phyloP scores from a whole-genome alignment of 495 filamentous ascomycete species.

The Astrothelium macrocarpum region DNA sequence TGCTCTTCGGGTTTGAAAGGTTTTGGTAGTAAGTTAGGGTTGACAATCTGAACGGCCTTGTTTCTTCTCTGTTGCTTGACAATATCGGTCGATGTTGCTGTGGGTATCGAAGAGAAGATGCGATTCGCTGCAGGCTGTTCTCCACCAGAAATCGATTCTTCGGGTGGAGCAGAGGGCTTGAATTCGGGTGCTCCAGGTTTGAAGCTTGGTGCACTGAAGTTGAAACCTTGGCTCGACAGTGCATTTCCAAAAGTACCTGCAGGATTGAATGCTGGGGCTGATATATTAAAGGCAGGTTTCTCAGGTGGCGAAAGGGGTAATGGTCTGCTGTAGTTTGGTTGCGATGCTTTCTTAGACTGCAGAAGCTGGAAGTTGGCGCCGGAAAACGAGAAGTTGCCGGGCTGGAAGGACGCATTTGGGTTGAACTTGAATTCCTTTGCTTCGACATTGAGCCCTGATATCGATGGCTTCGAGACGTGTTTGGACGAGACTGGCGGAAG shows the following conservation, averaged over 20 bases:
- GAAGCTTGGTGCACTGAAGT: conserved; percentile 66
- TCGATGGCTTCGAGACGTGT: not conserved
- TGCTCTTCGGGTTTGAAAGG: conserved; percentile 27
- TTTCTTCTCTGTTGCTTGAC: conserved; percentile 56
- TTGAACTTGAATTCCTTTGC: conserved; percentile 84
- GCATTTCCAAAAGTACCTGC: not conserved
- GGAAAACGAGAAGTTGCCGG: conserved; percentile 48
- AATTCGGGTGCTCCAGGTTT: conserved; percentile 76
- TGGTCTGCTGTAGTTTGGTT: conserved; percentile 20
- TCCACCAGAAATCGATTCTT: not conserved
- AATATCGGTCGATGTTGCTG: conserved; percentile 59
- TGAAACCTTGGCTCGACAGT: conserved; percentile 18
- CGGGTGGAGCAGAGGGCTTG: conserved; percentile 42
- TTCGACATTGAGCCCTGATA: conserved; percentile 71
- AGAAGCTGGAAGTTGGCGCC: conserved; percentile 44
- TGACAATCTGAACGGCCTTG: conserved; percentile 74
- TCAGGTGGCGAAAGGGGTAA: conserved; percentile 23
- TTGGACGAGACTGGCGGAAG: not conserved
- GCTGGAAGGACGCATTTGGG: conserved; percentile 51
- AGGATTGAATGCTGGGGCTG: conserved; percentile 64
- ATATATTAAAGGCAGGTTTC: conserved; percentile 48
- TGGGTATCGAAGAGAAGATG: conserved; percentile 42
- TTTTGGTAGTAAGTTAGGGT: conserved; percentile 45
- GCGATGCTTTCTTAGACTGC: conserved; percentile 14
- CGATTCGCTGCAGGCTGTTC: conserved; percentile 5